Base-by-base conservation (phyloP, 805 yeast species). In the Starmerella bacillaris region DNA sequence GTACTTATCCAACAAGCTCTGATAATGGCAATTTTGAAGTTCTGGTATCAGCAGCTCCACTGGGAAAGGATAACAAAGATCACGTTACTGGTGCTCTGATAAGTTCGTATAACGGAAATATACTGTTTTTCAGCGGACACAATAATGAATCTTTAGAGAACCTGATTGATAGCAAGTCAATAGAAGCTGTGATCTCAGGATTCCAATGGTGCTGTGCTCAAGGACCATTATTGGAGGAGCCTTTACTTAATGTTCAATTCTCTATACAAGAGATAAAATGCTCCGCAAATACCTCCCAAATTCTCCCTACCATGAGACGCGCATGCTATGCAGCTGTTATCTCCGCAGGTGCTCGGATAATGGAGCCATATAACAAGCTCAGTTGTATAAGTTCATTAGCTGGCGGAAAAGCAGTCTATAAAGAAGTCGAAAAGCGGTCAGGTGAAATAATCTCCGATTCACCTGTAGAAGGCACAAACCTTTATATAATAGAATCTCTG, bases 141-240 rank as follows among this genome's bases (percentile, higher is more conserved):
- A n/a, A n/a, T n/a, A n/a, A n/a, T n/a, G n/a, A n/a, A n/a, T 9
- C n/a, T 22, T n/a, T 22, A 11, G 26, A 22, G n/a, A 22, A 9
- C 24, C 24, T 9, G 11, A 9, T 22, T 9, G 24, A 22, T 12
- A 9, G 11, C 24, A 9, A 9, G 24, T 15, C 14, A 7, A 5
- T 24, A 3, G 29, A 30, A 2, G 18, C 26, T 2, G 3, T 43
- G 2, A 20, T 60, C 2, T 75, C 74, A 44, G 98, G 96, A 0
- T 89, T 86, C 56, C 65, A 68, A 46, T 78, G 93, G 89, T 75
- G 77, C 2, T 63, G 69, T 0, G 63, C 70, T 37, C 93, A 79
- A 47, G 98, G 98, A 0, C 98, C 99, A 0, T 59, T 89, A n/a
- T 72, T 92, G 41, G 93, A 78, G 40, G 94, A 82, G 50, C 74